A percentile compares a stretch with the other conserved stretches of the same genome.
Evolutionary conservation across 345 rosid genomes (phyloP).

Genomic region (Brassica incana): DNA sequence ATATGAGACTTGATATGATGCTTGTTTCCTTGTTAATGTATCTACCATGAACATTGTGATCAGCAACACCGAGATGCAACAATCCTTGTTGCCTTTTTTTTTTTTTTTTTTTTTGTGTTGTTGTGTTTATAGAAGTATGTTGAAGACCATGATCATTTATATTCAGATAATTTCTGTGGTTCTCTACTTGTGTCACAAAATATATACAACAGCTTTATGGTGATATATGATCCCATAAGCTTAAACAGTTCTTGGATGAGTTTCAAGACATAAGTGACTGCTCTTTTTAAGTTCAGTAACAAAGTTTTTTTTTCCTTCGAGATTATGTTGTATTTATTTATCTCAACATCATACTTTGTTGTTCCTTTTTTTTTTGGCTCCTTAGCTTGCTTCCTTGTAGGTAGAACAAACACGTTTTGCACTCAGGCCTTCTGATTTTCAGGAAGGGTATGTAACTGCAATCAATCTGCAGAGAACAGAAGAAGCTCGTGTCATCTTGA

Average conservation of each 20-base stretch:
- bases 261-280: neutral
- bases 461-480: neutral
- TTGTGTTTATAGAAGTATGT: neutral
- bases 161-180: neutral
- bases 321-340: slow-evolving; percentile 4
- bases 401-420: neutral
- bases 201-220: neutral
- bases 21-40: slow-evolving; percentile 21
- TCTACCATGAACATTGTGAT: neutral
- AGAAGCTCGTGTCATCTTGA: neutral
- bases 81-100: neutral
- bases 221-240: neutral
- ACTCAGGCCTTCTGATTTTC: slow-evolving; percentile 15
- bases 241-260: neutral
- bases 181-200: neutral
- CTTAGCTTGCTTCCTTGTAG: neutral
- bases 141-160: neutral
- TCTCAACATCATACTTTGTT: slow-evolving; percentile 5
- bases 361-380: neutral
- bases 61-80: neutral
- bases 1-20: slow-evolving; percentile 1
- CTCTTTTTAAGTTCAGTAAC: neutral
- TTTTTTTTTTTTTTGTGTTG: neutral
- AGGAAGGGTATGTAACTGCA: neutral
- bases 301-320: neutral